Conservation (phyloP, 139 green algal species). For the Chlamydomonas schloesseri region DNA sequence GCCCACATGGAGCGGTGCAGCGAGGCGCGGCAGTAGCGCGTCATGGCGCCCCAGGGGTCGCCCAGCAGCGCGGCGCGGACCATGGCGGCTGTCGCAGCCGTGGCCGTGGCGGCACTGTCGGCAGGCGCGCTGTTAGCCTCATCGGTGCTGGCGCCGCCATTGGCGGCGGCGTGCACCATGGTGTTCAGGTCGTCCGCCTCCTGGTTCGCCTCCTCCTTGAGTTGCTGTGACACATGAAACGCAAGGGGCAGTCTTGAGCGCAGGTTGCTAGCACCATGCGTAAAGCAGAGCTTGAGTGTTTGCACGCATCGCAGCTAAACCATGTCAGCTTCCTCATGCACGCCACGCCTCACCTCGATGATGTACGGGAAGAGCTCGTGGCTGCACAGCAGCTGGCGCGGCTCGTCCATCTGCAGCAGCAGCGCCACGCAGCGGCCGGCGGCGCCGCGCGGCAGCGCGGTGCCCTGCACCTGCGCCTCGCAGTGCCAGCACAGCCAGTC, state of each 20-base stretch:
- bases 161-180: background rate
- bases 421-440: conserved; percentile 32
- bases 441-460: background rate
- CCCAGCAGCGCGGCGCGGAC: background rate
- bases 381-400: conserved; percentile 43
- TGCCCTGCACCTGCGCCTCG: conserved; percentile 47
- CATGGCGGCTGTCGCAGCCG: background rate
- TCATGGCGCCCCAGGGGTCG: conserved; percentile 39
- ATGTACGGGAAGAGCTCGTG: conserved; percentile 29
- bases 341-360: conserved; percentile 54
- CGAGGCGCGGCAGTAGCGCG: conserved; percentile 45
- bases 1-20: conserved; percentile 47
- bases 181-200: background rate
- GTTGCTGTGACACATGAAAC: no score
- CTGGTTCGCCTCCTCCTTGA: background rate
- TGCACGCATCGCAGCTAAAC: no score
- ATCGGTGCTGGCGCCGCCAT: background rate
- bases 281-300: no score
- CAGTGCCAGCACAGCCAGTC: conserved; percentile 57
- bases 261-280: no score
- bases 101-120: no score
- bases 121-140: background rate
- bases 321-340: no score
- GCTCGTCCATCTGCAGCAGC: conserved; percentile 51
- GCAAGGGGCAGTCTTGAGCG: no score